Percentiles rank a stretch among this genome's conserved stretches.
These are phyloP conservation scores for Stenogyne calaminthoides DNA, from an alignment of 305 asterid genomes.

Conservation along the genomic window DNA sequence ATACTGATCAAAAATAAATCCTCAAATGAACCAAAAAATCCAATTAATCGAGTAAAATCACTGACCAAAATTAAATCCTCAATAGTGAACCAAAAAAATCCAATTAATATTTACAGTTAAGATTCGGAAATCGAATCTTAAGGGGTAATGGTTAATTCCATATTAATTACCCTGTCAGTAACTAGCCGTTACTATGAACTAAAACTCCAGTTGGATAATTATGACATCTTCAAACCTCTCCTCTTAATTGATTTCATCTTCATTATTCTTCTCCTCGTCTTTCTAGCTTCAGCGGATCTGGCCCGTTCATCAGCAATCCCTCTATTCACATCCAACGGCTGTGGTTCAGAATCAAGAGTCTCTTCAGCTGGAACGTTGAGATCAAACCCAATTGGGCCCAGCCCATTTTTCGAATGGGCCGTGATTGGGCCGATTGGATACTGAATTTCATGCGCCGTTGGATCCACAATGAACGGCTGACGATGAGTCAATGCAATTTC, in stretches of 20 bases:
- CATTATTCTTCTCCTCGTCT: constrained; percentile 39
- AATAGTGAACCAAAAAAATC: too few relatives aligned
- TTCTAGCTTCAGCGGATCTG: constrained; percentile 57
- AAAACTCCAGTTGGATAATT: not conserved
- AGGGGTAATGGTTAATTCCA: not conserved
- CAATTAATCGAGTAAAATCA: too few relatives aligned
- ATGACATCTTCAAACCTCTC: constrained; percentile 16
- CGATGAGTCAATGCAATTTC: constrained; percentile 34
- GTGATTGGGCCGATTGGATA: constrained; percentile 26
- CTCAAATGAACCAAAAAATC: too few relatives aligned
- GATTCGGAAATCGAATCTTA: too few relatives aligned
- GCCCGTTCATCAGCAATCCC: constrained; percentile 33
- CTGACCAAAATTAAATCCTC: too few relatives aligned
- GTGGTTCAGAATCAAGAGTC: constrained; percentile 8
- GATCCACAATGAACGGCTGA: too few relatives aligned
- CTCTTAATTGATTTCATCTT: constrained; percentile 32
- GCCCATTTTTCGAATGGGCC: constrained; percentile 25
- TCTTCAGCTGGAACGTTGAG: constrained; percentile 43
- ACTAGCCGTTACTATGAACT: not conserved
- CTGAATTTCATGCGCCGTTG: constrained; percentile 25
- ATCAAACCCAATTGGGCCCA: constrained; percentile 46
- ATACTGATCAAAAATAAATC: too few relatives aligned
- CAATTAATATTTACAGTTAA: too few relatives aligned
- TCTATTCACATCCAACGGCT: constrained; percentile 40
- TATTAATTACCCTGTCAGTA: not conserved